phyloP scores from a whole-genome alignment of 129 eudicot species.

The Erigeron canadensis region DNA sequence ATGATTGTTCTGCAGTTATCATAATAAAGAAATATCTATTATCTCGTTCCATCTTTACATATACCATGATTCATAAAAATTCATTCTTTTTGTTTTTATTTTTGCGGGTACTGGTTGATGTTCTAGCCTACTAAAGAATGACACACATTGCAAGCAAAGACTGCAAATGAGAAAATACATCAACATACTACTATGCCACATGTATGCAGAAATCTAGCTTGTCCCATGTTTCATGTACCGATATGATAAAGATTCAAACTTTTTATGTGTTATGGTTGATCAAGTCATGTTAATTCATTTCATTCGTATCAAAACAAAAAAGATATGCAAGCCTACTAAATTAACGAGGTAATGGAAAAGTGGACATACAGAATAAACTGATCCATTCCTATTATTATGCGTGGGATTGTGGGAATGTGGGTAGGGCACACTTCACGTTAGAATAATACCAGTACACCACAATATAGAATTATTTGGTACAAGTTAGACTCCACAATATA shows the following conservation, averaged over 20 bases:
- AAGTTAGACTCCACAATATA: neutral
- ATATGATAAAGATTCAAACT: neutral
- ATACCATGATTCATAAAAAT: neutral
- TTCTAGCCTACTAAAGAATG: neutral
- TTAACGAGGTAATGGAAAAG: no score
- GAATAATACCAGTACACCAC: no score
- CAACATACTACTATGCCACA: neutral
- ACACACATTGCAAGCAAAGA: neutral
- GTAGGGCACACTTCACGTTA: no score
- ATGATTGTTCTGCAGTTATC: slow-evolving; percentile 7
- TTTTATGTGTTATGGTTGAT: neutral
- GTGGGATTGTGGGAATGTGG: no score
- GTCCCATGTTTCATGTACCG: slow-evolving; percentile 4
- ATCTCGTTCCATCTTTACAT: slow-evolving; percentile 6
- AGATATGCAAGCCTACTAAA: no score
- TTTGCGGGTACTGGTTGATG: neutral
- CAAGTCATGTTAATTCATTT: no score
- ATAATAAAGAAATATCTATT: neutral
- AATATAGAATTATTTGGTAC: neutral
- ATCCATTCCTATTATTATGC: no score
- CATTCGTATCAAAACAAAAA: no score
- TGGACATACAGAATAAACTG: no score
- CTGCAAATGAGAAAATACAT: neutral
- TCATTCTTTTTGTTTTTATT: neutral
- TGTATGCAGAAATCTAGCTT: neutral